phyloP scores from a whole-genome alignment of 805 yeast genomes.

The Naumovozyma dairenensis region DNA sequence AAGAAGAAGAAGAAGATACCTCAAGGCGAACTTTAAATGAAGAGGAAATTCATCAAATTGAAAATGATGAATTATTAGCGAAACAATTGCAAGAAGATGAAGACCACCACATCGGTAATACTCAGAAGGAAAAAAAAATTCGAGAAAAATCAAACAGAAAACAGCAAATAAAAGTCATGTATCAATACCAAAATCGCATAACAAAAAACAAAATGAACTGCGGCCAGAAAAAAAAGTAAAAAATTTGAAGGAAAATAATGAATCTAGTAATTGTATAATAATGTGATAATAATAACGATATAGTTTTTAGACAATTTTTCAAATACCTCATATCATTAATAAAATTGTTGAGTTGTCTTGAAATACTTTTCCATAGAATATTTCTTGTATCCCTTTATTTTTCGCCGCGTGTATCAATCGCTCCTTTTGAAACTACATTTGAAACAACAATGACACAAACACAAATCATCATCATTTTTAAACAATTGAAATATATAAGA shows the following conservation, averaged over 20 bases:
- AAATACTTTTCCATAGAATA: no score
- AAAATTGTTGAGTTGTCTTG: no score
- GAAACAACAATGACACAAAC: constrained; percentile 2
- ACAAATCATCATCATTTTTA: not conserved
- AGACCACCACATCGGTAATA: constrained; percentile 30
- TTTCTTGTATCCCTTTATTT: no score
- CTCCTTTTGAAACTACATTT: constrained; percentile 9
- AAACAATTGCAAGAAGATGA: constrained; percentile 42
- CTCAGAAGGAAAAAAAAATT: constrained; percentile 3
- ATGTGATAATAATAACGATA: constrained; percentile 11
- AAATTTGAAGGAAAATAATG: constrained; percentile 7
- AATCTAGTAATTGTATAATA: constrained; percentile 8
- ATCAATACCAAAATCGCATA: constrained; percentile 1
- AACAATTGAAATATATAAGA: not conserved
- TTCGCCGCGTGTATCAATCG: no score
- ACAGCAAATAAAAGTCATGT: constrained; percentile 3
- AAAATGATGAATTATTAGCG: constrained; percentile 35
- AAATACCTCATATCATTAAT: no score
- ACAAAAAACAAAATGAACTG: constrained; percentile 6
- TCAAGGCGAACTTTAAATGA: constrained; percentile 1
- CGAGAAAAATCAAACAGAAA: constrained; percentile 3
- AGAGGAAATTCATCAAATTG: constrained; percentile 3
- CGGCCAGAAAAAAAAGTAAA: constrained; percentile 2
- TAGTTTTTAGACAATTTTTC: no score
- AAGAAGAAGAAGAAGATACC: constrained; percentile 2